phyloP scores from a whole-genome alignment of 768 basidiomycete genomes.

The Wakefieldia striispora region DNA sequence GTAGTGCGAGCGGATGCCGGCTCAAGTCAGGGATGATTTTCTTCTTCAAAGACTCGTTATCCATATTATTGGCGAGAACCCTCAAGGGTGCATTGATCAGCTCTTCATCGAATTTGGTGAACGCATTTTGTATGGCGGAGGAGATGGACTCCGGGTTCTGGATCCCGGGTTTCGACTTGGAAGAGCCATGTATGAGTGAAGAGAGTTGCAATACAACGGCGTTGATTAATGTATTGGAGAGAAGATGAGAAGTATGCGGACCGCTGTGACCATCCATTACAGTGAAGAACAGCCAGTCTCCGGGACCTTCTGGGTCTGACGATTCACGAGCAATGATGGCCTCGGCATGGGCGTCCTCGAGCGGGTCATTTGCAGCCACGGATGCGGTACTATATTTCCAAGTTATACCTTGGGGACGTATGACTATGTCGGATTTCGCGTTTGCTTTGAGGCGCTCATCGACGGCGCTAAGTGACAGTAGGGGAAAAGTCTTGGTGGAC shows the following conservation, averaged over 20 bases:
- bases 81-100: conserved; percentile 76
- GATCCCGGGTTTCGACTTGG: conserved; percentile 35
- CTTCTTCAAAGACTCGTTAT: conserved; percentile 48
- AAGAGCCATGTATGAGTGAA: conserved; percentile 41
- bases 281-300: conserved; percentile 80
- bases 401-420: conserved; percentile 51
- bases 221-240: conserved; percentile 81
- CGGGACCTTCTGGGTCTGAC: conserved; percentile 55
- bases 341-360: conserved; percentile 84
- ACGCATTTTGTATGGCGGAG: conserved; percentile 72
- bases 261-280: conserved; percentile 94
- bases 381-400: conserved; percentile 81
- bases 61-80: conserved; percentile 58
- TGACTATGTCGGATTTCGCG: conserved; percentile 43
- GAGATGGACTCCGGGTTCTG: conserved; percentile 55
- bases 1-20: conserved; percentile 64
- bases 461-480: conserved; percentile 54
- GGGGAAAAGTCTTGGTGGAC: conserved; percentile 48
- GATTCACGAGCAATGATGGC: conserved; percentile 65
- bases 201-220: conserved; percentile 78
- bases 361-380: conserved; percentile 82
- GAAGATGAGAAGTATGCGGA: conserved; percentile 75
- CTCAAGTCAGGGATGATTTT: conserved; percentile 62
- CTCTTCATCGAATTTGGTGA: conserved; percentile 80
- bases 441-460: conserved; percentile 58